Evolutionary conservation across 1,139 yeast genomes (phyloP), one percentile per base, ranked within the genome.

Genomic region (Saccharomyces hybrid): DNA sequence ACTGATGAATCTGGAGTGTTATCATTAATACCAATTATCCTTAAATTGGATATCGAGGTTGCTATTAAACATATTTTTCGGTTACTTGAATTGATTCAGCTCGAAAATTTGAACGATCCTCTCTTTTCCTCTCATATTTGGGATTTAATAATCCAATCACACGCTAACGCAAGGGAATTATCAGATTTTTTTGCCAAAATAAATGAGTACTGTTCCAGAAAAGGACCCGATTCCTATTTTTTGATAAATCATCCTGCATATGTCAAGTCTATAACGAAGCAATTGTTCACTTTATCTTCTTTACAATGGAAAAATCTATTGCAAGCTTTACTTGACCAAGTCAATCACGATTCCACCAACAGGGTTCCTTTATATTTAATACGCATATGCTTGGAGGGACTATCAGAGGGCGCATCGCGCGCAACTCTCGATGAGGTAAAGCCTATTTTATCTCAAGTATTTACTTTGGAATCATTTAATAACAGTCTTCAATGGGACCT

Each of bases 121-220:
- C 49, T 53, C 28, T 26, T 48, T 54, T 54, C 60, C 8, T 55
- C 60, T 5, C 54, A 56, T 1, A 63, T 80, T n/a, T 76, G 78
- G 50, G 62, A 67, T 2, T 71, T 73, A 27, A 59, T 84, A 14
- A 68, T 82, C 2, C 69, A 72, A 9, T 78, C 85, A 11, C 79
- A 77, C 62, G 72, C 76, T 5, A 78, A 74, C 60, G 84, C 84
- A 5, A 79, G 95, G 72, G 89, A 84, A 53, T 72, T 82, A 47
- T 70, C 70, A 8, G 68, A 70, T 3, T 85, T 86, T 60, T 73
- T 82, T 51, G 67, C 29, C 16, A 47, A 31, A 26, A 25, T 51
- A 25, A 50, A 46, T 26, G 25, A 14, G 8, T 47, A 51, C 25
- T 41, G 44, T 38, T 38, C 25, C 25, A 25, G 6, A 38, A 38